Conservation (phyloP, 306 rosid genomes). For the Medicago ruthenica region DNA sequence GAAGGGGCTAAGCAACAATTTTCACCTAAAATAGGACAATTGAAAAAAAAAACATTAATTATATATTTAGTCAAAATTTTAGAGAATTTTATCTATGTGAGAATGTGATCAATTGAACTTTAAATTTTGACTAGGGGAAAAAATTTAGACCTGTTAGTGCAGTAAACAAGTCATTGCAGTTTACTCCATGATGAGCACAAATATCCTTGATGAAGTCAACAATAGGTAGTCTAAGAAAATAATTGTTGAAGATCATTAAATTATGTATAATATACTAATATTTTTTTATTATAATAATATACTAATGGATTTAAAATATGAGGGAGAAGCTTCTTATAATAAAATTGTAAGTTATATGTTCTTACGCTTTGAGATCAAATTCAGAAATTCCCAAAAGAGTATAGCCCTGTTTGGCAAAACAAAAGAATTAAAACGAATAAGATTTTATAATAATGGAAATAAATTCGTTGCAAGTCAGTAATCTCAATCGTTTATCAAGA, state of each 20-base stretch:
- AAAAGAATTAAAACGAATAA: background rate
- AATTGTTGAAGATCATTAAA: conserved; percentile 1
- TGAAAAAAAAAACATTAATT: background rate
- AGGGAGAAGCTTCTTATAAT: background rate
- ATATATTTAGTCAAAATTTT: background rate
- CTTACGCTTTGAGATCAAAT: conserved; percentile 74
- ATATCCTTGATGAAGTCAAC: conserved; percentile 36
- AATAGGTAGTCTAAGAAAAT: conserved; percentile 43
- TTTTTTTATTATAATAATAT: background rate
- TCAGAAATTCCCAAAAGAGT: conserved; percentile 51
- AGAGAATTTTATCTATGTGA: background rate
- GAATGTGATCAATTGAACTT: background rate
- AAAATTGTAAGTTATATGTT: background rate
- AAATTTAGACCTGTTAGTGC: conserved; percentile 50
- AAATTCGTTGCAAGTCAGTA: too few relatives aligned
- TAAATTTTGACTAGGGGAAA: background rate
- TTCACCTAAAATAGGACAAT: conserved; percentile 47
- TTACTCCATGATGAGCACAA: conserved; percentile 48
- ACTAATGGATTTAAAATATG: background rate
- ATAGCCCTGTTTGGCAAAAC: conserved; percentile 49
- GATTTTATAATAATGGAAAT: too few relatives aligned
- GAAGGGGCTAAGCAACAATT: conserved; percentile 76
- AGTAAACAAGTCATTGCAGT: conserved; percentile 59
- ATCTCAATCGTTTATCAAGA: too few relatives aligned
- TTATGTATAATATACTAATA: background rate